Evolutionary conservation across 2,329 filamentous ascomycete species (phyloP), one percentile per base, ranked within the genome.

Genomic region (Metarhizium guizhouense): DNA sequence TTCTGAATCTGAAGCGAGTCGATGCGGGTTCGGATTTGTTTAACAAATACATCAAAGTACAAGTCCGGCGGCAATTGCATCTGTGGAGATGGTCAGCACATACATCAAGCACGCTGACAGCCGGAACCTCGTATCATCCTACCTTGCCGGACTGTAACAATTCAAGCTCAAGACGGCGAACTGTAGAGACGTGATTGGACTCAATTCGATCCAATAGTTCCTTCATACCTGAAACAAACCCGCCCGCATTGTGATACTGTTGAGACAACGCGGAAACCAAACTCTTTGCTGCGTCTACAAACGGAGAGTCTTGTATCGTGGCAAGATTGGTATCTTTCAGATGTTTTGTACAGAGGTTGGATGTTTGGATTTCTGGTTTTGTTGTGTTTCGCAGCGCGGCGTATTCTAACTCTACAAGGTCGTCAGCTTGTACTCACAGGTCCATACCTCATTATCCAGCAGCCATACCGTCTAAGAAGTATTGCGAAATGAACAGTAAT

Each of bases 131-230:
- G 16, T n/a, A 36, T 14, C 20, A 10, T 48, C 70, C 63, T 62
- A 80, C 78, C 71, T 76, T 80, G 60, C 78, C 79, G 13, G 71
- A 72, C 54, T 76, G 71, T 52, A 82, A 70, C 4, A 81, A 62
- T 56, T 80, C 76, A 18, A 83, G 64, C 63, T 83, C 80, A 1
- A 80, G 65, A 49, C 72, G 73, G 14, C 80, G 73, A 18, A 74
- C 67, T 16, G 73, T 77, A 14, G 60, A 63, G 20, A 76, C 67
- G 47, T 62, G 64, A 8, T 71, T 72, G n/a, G 61, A 64, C 34
- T 63, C 63, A 52, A 76, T 64, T 14, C 67, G 69, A 43, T 68
- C 65, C 29, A 67, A 59, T 5, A 81, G 64, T 3, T 62, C 62
- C 36, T 64, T 58, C 32, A 81, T 63, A 36, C 66, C 66, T 4